Base-by-base conservation (phyloP, 345 rosid genomes). In the Orychophragmus violaceus region DNA sequence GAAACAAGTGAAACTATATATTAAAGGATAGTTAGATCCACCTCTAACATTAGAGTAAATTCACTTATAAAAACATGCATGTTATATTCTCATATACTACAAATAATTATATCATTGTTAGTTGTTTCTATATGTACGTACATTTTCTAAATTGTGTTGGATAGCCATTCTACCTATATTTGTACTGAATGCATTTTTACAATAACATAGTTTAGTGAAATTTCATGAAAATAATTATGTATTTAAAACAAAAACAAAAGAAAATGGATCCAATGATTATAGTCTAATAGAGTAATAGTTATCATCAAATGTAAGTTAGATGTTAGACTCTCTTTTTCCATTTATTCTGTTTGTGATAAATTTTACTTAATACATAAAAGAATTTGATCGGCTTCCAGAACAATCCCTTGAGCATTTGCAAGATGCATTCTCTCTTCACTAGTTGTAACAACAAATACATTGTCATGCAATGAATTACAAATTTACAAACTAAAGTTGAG, bases 381-480 rank as follows among this genome's bases (percentile, higher is more conserved):
- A 17, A 7, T 16, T 16, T 52, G 19, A 36, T 37, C 27, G 51
- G 8, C 50, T 51, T 52, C 60, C 28, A 52, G 56, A 52, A 49
- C 63, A 56, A 14, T 44, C 71, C 23, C 24, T n/a, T 67, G 46
- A 44, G 19, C 42, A 6, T 18, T 55, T 55, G 64, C 33, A 45
- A 71, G 56, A 63, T 46, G 42, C 69, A 55, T 35, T 45, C 27
- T 62, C 54, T 41, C 4, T n/a, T 71, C 59, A 19, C 64, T 37
- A 27, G 41, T 24, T 54, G n/a, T 54, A 56, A 54, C n/a, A 17
- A 25, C 24, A 55, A 23, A 53, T 53, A 28, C 36, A 62, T 54
- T 5, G 24, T 33, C n/a, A 50, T 39, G 29, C 17, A 37, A 66
- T 10, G 37, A 45, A 63, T 35, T 45, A 42, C 23, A 51, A 46